Conservation (phyloP, 2,329 filamentous ascomycete species). For the Colletotrichum magnum region DNA sequence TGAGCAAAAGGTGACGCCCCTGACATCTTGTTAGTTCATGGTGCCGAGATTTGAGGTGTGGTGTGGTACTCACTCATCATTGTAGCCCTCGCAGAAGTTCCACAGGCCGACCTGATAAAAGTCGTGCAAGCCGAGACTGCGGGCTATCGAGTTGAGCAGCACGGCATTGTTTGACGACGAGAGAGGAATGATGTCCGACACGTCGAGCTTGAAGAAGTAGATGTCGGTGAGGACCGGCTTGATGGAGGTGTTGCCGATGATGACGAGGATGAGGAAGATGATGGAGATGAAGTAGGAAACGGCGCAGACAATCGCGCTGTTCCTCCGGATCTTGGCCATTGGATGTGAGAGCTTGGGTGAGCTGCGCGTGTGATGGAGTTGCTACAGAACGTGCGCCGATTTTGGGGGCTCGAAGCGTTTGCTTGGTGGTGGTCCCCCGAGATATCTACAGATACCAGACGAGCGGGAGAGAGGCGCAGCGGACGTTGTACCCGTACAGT, state of each 20-base stretch:
- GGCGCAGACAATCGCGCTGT: conserved; percentile 75
- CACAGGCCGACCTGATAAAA: conserved; percentile 95
- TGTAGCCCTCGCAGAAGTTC: conserved; percentile 92
- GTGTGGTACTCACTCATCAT: conserved; percentile 64
- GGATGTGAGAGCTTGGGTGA: background rate
- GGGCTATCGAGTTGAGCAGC: conserved; percentile 89
- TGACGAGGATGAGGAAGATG: conserved; percentile 83
- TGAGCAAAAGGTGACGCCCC: conserved; percentile 84
- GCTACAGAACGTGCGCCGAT: conserved; percentile 1
- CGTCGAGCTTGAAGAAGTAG: conserved; percentile 88
- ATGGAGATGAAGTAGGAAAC: conserved; percentile 81
- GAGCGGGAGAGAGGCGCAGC: conserved; percentile 3
- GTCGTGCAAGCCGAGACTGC: conserved; percentile 89
- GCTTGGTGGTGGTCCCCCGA: conserved; percentile 11
- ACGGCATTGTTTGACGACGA: conserved; percentile 78
- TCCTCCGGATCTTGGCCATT: conserved; percentile 65
- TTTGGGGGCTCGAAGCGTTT: background rate
- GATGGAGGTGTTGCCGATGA: conserved; percentile 81
- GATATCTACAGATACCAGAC: conserved; percentile 23
- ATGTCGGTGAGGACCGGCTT: conserved; percentile 75
- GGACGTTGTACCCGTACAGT: conserved; percentile 12
- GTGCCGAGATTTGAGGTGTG: background rate
- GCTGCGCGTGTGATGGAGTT: background rate
- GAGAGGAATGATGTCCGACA: conserved; percentile 84
- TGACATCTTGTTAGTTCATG: conserved; percentile 64